phyloP scores from a whole-genome alignment of 441 rosid species.

The Bocquillonia castaneifolia region DNA sequence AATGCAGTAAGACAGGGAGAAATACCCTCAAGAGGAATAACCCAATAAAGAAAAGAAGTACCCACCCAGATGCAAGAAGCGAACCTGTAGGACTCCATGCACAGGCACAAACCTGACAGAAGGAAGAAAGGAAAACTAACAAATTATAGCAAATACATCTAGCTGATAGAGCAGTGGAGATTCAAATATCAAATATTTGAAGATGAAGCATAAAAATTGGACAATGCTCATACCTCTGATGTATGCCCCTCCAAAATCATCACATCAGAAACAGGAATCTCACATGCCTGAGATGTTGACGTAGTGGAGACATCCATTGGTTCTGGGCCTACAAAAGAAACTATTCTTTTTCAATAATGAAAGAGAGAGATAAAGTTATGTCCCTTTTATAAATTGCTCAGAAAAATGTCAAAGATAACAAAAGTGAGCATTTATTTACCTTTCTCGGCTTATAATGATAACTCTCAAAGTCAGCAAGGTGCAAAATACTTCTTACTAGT shows the following conservation, averaged over 20 bases:
- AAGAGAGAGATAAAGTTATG: neutral
- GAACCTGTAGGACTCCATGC: slow-evolving; percentile 99
- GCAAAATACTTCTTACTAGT: neutral
- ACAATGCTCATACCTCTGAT: slow-evolving; percentile 67
- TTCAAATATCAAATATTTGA: neutral
- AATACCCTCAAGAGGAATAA: slow-evolving; percentile 5
- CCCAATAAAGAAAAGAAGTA: slow-evolving; percentile 21
- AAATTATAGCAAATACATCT: neutral
- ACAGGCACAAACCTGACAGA: slow-evolving; percentile 85
- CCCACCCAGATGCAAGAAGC: slow-evolving; percentile 97
- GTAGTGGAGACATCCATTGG: slow-evolving; percentile 66
- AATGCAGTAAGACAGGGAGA: neutral
- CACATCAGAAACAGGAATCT: slow-evolving; percentile 75
- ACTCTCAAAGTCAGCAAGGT: neutral
- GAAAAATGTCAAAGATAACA: neutral
- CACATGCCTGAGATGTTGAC: slow-evolving; percentile 54
- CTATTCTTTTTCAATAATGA: neutral
- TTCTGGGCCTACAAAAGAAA: slow-evolving; percentile 45
- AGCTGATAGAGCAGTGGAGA: neutral
- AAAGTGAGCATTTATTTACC: neutral
- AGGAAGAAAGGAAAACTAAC: neutral
- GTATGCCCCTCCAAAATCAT: slow-evolving; percentile 91
- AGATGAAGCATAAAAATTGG: neutral
- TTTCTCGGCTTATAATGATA: neutral
- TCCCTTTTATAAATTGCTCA: neutral